Percentiles rank a stretch among this genome's conserved stretches.
Evolutionary conservation across 352 stramenopile species (phyloP).

Genomic region (Globisporangium heterothallicum): DNA sequence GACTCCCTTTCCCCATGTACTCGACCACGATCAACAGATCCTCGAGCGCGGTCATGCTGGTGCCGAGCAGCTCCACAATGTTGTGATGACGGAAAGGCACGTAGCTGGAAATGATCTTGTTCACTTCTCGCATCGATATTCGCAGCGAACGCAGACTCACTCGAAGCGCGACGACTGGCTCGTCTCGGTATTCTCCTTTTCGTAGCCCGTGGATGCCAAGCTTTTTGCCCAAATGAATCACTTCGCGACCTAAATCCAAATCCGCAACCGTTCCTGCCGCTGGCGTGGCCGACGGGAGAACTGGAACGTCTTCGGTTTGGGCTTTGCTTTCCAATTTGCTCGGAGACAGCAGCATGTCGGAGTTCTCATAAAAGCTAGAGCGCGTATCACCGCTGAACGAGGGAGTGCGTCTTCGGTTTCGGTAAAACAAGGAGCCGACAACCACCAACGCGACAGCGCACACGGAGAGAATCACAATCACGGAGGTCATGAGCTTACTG

Average conservation of each 20-base stretch:
- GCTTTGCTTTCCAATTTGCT: slow-evolving; percentile 9
- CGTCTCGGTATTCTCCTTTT: slow-evolving; percentile 36
- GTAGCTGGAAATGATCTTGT: slow-evolving; percentile 48
- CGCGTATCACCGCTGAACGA: slow-evolving; percentile 12
- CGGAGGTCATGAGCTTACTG: slow-evolving; percentile 14
- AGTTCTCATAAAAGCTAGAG: slow-evolving; percentile 17
- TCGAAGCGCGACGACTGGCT: slow-evolving; percentile 50
- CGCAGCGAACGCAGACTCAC: slow-evolving; percentile 34
- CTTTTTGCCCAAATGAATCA: slow-evolving; percentile 46
- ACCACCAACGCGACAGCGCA: slow-evolving; percentile 11
- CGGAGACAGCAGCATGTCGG: slow-evolving; percentile 15
- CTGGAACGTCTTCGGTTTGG: neutral
- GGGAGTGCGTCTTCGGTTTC: neutral
- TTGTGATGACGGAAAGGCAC: slow-evolving; percentile 59
- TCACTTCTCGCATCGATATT: slow-evolving; percentile 33
- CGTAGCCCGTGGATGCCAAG: slow-evolving; percentile 47
- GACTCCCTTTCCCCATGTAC: slow-evolving; percentile 66
- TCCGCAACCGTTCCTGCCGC: slow-evolving; percentile 21
- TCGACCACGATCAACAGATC: slow-evolving; percentile 70
- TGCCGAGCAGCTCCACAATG: slow-evolving; percentile 61
- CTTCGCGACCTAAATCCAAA: slow-evolving; percentile 42
- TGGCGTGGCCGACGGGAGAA: neutral
- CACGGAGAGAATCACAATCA: slow-evolving; percentile 7
- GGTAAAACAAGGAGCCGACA: slow-evolving; percentile 10
- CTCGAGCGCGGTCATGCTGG: slow-evolving; percentile 44